Percentiles rank a stretch among this genome's conserved stretches.
These are phyloP conservation scores for Sphaerulina vaccinii DNA, from an alignment of 2,329 filamentous ascomycete genomes.

Conservation along the genomic window DNA sequence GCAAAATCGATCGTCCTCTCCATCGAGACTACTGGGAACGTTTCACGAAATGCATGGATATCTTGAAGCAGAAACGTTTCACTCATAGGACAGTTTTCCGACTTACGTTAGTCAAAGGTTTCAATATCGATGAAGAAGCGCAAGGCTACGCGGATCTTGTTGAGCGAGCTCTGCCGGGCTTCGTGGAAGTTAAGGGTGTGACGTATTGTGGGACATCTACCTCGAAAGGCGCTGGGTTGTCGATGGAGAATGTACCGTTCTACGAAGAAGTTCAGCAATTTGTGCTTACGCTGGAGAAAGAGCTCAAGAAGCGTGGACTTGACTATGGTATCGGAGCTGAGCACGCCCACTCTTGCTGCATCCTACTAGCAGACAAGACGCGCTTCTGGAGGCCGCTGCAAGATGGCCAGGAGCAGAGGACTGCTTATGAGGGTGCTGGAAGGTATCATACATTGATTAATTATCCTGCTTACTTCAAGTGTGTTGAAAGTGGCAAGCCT, in stretches of 20 bases:
- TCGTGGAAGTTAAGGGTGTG: conserved; percentile 94
- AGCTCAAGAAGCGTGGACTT: conserved; percentile 68
- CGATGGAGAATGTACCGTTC: conserved; percentile 97
- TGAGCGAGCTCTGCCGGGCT: conserved; percentile 80
- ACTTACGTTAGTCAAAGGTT: conserved; percentile 92
- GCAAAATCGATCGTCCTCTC: conserved; percentile 85
- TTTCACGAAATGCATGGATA: conserved; percentile 86
- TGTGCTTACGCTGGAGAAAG: conserved; percentile 69
- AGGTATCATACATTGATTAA: conserved; percentile 87
- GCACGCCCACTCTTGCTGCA: conserved; percentile 92
- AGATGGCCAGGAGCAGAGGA: not conserved
- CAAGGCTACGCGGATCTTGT: conserved; percentile 87
- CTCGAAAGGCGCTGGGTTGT: conserved; percentile 78
- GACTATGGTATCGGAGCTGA: conserved; percentile 90
- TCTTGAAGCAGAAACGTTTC: conserved; percentile 78
- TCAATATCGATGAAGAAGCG: conserved; percentile 94
- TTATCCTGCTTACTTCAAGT: conserved; percentile 82
- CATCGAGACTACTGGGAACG: conserved; percentile 98
- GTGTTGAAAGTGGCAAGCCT: conserved; percentile 64
- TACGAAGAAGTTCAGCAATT: conserved; percentile 88
- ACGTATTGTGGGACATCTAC: conserved; percentile 94
- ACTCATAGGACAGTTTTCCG: conserved; percentile 91
- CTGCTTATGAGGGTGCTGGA: conserved; percentile 54
- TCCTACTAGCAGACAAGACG: conserved; percentile 73
- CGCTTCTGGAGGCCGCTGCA: conserved; percentile 62